phyloP scores from a whole-genome alignment of 345 rosid genomes.

The Tarenaya hassleriana region DNA sequence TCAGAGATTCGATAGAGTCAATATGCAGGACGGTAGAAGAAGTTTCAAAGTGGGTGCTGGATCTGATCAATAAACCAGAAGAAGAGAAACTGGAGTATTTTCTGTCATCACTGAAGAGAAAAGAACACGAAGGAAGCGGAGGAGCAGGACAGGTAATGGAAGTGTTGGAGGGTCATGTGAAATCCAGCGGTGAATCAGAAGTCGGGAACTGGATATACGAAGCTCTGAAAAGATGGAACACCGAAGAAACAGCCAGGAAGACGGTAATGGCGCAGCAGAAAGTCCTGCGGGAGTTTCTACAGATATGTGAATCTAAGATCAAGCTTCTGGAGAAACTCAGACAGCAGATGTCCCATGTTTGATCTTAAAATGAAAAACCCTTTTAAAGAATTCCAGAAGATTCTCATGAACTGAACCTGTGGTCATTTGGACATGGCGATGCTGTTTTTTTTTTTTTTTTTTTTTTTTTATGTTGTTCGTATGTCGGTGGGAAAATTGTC shows the following conservation, averaged over 20 bases:
- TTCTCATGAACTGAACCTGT: too few relatives aligned
- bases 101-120: slow-evolving; percentile 38
- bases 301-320: slow-evolving; percentile 59
- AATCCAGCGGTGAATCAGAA: slow-evolving; percentile 39
- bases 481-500: too few relatives aligned
- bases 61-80: slow-evolving; percentile 44
- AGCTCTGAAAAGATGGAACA: slow-evolving; percentile 60
- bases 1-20: slow-evolving; percentile 49
- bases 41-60: slow-evolving; percentile 44
- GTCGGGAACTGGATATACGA: slow-evolving; percentile 52
- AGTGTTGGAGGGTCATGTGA: slow-evolving; percentile 37
- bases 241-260: slow-evolving; percentile 49
- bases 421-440: too few relatives aligned
- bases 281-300: slow-evolving; percentile 42
- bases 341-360: slow-evolving; percentile 52
- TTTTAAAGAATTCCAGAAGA: not conserved
- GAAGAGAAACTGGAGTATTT: slow-evolving; percentile 46
- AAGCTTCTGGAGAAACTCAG: slow-evolving; percentile 47
- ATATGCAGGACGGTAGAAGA: slow-evolving; percentile 40
- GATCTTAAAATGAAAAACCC: slow-evolving; percentile 18
- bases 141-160: slow-evolving; percentile 69
- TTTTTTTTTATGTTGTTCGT: too few relatives aligned
- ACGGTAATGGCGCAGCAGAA: slow-evolving; percentile 37
- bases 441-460: too few relatives aligned
- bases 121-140: slow-evolving; percentile 41